Evolutionary conservation across 768 basidiomycete genomes (phyloP).

Genomic region (Xerocomus spinulosus): DNA sequence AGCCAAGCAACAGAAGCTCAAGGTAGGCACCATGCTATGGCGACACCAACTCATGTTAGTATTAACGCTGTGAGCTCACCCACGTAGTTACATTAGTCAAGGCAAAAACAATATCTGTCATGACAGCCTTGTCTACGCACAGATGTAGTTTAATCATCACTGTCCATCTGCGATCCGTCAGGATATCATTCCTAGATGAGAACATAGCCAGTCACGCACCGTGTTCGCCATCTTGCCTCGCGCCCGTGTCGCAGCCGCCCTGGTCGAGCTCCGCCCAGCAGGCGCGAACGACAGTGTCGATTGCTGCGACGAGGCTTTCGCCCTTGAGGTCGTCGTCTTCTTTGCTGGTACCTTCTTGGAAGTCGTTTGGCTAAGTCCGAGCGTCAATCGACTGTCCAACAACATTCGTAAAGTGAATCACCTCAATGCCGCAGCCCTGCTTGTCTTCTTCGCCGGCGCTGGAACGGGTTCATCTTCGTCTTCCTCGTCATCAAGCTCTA

Average conservation of each 20-base stretch:
- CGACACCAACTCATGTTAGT: background rate
- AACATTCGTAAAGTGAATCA: constrained; percentile 29
- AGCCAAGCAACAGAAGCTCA: background rate
- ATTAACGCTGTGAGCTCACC: background rate
- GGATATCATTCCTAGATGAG: background rate
- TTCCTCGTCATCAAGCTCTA: constrained; percentile 53
- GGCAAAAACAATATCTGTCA: background rate
- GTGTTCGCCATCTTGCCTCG: constrained; percentile 52
- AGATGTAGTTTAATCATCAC: constrained; percentile 21
- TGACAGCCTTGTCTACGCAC: background rate
- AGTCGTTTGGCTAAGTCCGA: constrained; percentile 30
- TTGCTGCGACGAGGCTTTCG: constrained; percentile 33
- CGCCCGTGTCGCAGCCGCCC: constrained; percentile 68
- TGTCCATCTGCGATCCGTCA: constrained; percentile 21
- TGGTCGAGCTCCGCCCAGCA: constrained; percentile 48
- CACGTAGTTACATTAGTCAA: background rate
- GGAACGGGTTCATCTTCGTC: constrained; percentile 46
- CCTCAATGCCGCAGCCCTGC: constrained; percentile 64
- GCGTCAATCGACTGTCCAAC: constrained; percentile 18
- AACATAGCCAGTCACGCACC: constrained; percentile 26
- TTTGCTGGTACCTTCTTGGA: constrained; percentile 54
- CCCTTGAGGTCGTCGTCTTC: constrained; percentile 35
- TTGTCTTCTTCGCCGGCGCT: constrained; percentile 51
- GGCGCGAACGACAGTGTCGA: constrained; percentile 62
- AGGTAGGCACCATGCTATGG: background rate